A percentile compares a stretch with the other conserved stretches of the same genome.
phyloP scores from a whole-genome alignment of 768 basidiomycete genomes.

The Lactifluus hygrophoroides region DNA sequence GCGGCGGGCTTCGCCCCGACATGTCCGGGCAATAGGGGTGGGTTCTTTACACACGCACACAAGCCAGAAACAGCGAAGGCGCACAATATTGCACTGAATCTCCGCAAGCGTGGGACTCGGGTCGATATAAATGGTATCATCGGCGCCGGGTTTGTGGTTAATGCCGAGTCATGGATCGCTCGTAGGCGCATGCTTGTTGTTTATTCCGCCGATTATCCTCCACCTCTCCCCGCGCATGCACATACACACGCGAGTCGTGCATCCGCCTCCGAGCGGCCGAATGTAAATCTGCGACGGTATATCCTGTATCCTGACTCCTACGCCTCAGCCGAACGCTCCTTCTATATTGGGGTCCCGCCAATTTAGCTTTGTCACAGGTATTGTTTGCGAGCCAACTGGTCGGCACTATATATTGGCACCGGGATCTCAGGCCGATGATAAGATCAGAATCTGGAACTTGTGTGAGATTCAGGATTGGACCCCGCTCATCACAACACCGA shows the following conservation, averaged over 20 bases:
- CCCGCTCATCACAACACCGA: neutral
- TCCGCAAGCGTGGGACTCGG: conserved; percentile 8
- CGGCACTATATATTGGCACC: neutral
- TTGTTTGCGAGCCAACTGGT: neutral
- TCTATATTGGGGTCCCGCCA: neutral
- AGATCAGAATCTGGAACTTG: conserved; percentile 12
- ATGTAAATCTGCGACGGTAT: neutral
- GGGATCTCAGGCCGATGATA: conserved; percentile 1
- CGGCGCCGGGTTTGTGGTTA: neutral
- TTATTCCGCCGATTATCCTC: neutral
- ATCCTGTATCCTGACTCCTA: neutral
- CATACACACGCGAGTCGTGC: conserved; percentile 10
- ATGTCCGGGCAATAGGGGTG: neutral
- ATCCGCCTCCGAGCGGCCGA: neutral
- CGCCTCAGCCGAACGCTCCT: neutral
- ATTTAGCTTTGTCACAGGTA: neutral
- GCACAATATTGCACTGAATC: conserved; percentile 7
- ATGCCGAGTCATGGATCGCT: neutral
- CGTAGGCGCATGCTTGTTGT: neutral
- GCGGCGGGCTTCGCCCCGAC: conserved; percentile 9
- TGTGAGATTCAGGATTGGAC: conserved; percentile 7
- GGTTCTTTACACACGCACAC: neutral
- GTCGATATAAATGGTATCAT: neutral
- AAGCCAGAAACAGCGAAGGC: neutral
- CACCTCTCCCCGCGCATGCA: too few species aligned